Percentiles rank a stretch among this genome's conserved stretches.
Conservation (phyloP, 1,284 basidiomycete genomes). For the Malassezia arunalokei region DNA sequence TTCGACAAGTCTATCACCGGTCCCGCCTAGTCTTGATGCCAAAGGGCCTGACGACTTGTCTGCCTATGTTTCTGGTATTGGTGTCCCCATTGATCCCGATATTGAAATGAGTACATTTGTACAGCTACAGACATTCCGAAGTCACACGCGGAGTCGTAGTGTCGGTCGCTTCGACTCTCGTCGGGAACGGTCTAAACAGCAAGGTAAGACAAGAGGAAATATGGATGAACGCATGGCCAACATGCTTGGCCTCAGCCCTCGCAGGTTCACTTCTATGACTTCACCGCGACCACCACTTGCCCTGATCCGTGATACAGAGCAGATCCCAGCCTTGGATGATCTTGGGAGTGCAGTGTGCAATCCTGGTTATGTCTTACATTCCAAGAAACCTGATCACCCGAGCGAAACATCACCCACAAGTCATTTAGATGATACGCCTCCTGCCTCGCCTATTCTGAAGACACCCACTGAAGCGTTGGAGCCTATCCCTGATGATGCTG, state of each 20-base stretch:
- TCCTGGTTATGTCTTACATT: constrained; percentile 7
- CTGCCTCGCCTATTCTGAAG: not conserved
- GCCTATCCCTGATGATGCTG: not conserved
- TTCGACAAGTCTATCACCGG: not conserved
- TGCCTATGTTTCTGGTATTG: constrained; percentile 38
- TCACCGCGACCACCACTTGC: constrained; percentile 9
- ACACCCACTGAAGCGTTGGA: not conserved
- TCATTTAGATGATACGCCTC: not conserved
- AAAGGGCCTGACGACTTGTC: constrained; percentile 12
- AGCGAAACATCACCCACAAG: not conserved
- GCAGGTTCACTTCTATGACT: not conserved
- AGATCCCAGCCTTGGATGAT: constrained; percentile 8
- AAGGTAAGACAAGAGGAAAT: not conserved
- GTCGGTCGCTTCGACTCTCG: constrained; percentile 5
- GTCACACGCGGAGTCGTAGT: constrained; percentile 28
- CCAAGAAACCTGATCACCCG: not conserved
- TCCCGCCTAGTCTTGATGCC: not conserved
- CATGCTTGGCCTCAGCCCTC: not conserved
- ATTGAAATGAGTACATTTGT: constrained; percentile 38
- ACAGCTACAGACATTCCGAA: constrained; percentile 38
- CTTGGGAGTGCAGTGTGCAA: constrained; percentile 13
- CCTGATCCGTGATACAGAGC: constrained; percentile 4
- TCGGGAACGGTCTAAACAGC: not conserved
- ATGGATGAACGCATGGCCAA: not conserved
- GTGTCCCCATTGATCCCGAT: constrained; percentile 39